A percentile compares a stretch with the other conserved stretches of the same genome.
These are phyloP conservation scores for Candida xyloterini DNA, from an alignment of 805 yeast genomes.

Conservation along the genomic window DNA sequence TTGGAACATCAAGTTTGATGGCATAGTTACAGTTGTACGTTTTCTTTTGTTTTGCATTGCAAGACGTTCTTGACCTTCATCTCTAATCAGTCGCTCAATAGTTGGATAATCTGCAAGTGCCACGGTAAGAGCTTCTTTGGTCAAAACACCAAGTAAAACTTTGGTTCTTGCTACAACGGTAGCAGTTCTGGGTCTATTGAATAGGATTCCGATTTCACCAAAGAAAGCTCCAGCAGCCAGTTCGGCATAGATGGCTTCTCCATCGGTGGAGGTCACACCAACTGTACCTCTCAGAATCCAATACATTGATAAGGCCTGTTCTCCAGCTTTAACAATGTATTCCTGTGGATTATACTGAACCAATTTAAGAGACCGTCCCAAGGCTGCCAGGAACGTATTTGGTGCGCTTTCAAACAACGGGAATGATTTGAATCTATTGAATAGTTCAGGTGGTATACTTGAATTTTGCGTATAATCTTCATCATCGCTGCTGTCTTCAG, in stretches of 20 bases:
- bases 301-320: conserved; percentile 72
- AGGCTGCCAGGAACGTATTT: conserved; percentile 54
- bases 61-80: conserved; percentile 75
- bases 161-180: conserved; percentile 69
- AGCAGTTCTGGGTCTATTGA: conserved; percentile 75
- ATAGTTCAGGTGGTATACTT: conserved; percentile 50
- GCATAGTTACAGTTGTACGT: conserved; percentile 37
- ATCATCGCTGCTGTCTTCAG: conserved; percentile 22
- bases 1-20: conserved; percentile 13
- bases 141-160: conserved; percentile 65
- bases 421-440: conserved; percentile 52
- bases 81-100: conserved; percentile 66
- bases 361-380: conserved; percentile 55
- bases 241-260: conserved; percentile 72
- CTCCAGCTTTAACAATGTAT: conserved; percentile 67
- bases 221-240: conserved; percentile 66
- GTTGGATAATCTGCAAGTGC: conserved; percentile 62
- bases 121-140: conserved; percentile 56
- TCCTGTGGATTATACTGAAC: conserved; percentile 67
- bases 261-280: conserved; percentile 73
- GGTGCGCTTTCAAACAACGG: conserved; percentile 70
- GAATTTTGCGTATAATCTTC: conserved; percentile 23
- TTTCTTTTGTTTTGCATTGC: conserved; percentile 66
- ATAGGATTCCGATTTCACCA: conserved; percentile 77
- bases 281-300: conserved; percentile 78